Conservation (phyloP, 192 early-diverging fungal species). For the Spizellomyces sp. region DNA sequence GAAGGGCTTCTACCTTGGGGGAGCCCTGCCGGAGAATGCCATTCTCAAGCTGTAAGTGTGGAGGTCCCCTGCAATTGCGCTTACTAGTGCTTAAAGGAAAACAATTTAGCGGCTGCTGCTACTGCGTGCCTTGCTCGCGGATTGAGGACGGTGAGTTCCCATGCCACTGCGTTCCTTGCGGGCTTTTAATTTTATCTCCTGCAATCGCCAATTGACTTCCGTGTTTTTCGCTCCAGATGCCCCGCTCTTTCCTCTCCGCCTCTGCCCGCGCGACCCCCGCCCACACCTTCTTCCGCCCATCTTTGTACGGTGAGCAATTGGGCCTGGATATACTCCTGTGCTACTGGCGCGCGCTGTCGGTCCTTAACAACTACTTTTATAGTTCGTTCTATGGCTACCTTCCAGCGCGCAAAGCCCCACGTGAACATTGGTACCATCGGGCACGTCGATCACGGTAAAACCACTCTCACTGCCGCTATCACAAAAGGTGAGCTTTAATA, state of each 20-base stretch:
- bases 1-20: not conserved
- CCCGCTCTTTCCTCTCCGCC: conserved; percentile 9
- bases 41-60: not conserved
- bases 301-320: not conserved
- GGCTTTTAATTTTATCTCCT: not conserved
- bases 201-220: not conserved
- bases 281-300: conserved; percentile 12
- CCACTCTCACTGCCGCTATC: conserved; percentile 97
- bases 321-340: not conserved
- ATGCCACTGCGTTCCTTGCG: too few relatives aligned
- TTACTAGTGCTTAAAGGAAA: not conserved
- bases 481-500: conserved; percentile 65
- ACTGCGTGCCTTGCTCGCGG: not conserved
- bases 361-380: not conserved
- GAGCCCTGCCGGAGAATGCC: conserved; percentile 10
- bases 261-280: conserved; percentile 22
- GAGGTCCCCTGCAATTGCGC: not conserved
- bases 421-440: conserved; percentile 99
- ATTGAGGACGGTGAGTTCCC: not conserved
- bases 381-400: conserved; percentile 61
- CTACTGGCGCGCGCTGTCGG: not conserved
- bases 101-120: not conserved
- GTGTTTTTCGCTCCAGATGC: not conserved
- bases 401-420: conserved; percentile 88
- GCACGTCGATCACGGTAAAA: conserved; percentile 99